Percentiles rank a stretch among this genome's conserved stretches.
Evolutionary conservation across 2,329 filamentous ascomycete species (phyloP).

Genomic region (Fusarium xyrophilum): DNA sequence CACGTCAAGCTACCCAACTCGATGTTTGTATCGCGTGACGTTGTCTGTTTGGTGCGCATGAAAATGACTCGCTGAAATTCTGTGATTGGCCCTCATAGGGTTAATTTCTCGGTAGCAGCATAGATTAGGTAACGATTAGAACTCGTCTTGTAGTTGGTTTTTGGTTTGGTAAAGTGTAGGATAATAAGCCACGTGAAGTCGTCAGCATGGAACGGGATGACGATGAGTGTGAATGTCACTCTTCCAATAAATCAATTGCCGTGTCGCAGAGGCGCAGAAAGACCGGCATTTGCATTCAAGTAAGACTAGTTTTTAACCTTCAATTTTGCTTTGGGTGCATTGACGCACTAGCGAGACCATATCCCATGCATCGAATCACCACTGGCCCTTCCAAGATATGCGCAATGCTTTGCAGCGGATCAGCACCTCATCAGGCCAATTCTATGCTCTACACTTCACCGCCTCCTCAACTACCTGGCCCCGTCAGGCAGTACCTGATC

Average conservation of each 20-base stretch:
- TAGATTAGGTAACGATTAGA: neutral
- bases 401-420: neutral
- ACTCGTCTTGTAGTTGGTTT: rapidly evolving
- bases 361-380: neutral
- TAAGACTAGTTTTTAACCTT: neutral
- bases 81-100: neutral
- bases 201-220: neutral
- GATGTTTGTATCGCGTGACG: neutral
- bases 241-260: neutral
- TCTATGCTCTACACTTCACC: neutral
- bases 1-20: neutral
- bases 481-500: rapidly evolving
- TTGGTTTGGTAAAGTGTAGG: too few relatives aligned
- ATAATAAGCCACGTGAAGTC: neutral
- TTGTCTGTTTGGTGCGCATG: too few relatives aligned
- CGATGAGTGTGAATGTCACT: neutral
- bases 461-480: neutral
- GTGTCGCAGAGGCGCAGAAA: neutral
- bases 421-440: too few relatives aligned
- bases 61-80: neutral
- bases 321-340: neutral
- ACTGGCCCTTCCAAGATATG: neutral
- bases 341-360: neutral
- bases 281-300: neutral
- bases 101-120: neutral